phyloP scores from a whole-genome alignment of 2,329 filamentous ascomycete genomes.

The Fusarium tuaranense region DNA sequence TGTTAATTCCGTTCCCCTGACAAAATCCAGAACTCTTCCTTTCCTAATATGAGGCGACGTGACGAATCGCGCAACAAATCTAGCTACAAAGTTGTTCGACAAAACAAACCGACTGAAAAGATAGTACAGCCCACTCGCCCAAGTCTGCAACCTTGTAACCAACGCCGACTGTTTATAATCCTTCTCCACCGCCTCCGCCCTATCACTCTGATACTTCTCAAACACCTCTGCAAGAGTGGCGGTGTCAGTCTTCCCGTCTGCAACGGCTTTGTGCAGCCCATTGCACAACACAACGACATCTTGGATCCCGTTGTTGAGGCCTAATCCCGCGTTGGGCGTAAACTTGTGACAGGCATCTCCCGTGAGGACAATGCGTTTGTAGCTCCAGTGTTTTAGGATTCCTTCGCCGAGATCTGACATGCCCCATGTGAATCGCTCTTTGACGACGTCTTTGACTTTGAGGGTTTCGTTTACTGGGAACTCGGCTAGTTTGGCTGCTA shows the following conservation, averaged over 20 bases:
- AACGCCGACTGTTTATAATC: slow-evolving; percentile 29
- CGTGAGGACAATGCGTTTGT: slow-evolving; percentile 44
- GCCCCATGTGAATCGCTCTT: slow-evolving; percentile 8
- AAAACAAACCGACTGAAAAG: slow-evolving; percentile 39
- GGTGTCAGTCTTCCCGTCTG: neutral
- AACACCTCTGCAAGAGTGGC: slow-evolving; percentile 25
- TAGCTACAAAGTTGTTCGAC: slow-evolving; percentile 5
- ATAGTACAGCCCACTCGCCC: slow-evolving; percentile 42
- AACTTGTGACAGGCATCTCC: slow-evolving; percentile 52
- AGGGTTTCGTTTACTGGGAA: slow-evolving; percentile 11
- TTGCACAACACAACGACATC: slow-evolving; percentile 3
- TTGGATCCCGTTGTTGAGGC: slow-evolving; percentile 40
- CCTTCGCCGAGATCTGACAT: slow-evolving; percentile 50
- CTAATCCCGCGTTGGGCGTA: slow-evolving; percentile 48
- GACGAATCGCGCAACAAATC: slow-evolving; percentile 10
- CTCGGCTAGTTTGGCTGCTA: neutral
- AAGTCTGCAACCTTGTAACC: slow-evolving; percentile 42
- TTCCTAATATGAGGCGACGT: slow-evolving; percentile 21
- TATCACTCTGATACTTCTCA: slow-evolving; percentile 32
- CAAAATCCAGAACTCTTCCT: slow-evolving; percentile 35
- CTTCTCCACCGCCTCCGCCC: slow-evolving; percentile 18
- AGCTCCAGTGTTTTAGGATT: slow-evolving; percentile 45
- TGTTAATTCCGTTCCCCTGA: slow-evolving; percentile 11
- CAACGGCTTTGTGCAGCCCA: neutral
- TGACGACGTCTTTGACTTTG: slow-evolving; percentile 14